Evolutionary conservation across 306 rosid genomes (phyloP), one percentile per base, ranked within the genome.

Genomic region (apple (Malus domestica)): DNA sequence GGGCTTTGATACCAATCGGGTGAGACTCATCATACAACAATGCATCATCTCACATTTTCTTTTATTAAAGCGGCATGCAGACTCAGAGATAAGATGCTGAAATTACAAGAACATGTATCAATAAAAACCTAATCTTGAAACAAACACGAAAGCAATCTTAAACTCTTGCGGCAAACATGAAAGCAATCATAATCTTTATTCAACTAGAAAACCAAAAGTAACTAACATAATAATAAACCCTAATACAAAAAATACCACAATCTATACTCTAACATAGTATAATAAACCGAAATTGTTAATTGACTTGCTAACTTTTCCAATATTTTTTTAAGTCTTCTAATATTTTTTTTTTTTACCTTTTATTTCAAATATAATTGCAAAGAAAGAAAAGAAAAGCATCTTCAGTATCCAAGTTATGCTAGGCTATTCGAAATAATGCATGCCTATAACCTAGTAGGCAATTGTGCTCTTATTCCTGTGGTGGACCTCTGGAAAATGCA

Each of bases 371-470:
- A 12, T 27, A 20, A 33, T 14, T 52, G 18, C 35, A 70, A 78
- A 49, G 29, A 33, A 69, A 45, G 80, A 83, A 76, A 82, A 84
- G 80, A 86, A 85, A 35, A 73, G 89, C 76, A 86, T 86, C 87
- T 84, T 61, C 15, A 59, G 68, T 0, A 67, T 25, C 52, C 66
- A 77, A 75, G 70, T 63, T 67, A 38, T 68, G 72, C 46, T 68
- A 79, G 42, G 84, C 69, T 73, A 77, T 25, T 58, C 72, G 73
- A 72, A 66, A 72, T 80, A 83, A 84, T 77, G 80, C 78, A 81
- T 65, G 77, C 80, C 90, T 86, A 83, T 30, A 76, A 63, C 82
- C 81, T 67, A 85, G 45, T 35, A 68, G 66, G 82, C 87, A 80
- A 87, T 77, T 67, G 78, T 82, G 86, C 62, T 78, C 60, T 52